Conservation (phyloP, 192 early-diverging fungal genomes). For the Podila verticillata region DNA sequence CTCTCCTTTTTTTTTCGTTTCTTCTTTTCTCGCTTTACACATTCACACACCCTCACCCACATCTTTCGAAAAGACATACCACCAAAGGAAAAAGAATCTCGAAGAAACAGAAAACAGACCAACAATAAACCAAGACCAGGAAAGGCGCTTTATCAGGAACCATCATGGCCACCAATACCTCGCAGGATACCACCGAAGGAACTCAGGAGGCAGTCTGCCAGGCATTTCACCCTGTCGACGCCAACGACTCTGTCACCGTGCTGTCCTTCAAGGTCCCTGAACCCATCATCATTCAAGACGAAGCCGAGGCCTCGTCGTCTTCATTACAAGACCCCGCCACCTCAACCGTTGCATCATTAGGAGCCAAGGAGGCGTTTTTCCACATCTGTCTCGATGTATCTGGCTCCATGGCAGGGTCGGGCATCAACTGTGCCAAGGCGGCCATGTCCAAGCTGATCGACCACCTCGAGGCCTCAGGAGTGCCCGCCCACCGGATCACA, state of each 20-base stretch:
- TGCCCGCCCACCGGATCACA: conserved; percentile 26
- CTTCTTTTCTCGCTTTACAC: not conserved
- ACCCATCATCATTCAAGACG: not conserved
- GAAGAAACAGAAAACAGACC: not conserved
- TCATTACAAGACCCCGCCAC: too few relatives aligned
- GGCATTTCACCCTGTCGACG: conserved; percentile 43
- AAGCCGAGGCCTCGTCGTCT: not conserved
- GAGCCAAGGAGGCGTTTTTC: conserved; percentile 29
- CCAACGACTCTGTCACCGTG: conserved; percentile 12
- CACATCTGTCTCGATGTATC: conserved; percentile 48
- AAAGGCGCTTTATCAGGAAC: not conserved
- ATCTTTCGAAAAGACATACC: not conserved
- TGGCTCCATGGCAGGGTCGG: conserved; percentile 54
- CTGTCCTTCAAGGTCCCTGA: conserved; percentile 19
- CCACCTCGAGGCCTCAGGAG: conserved; percentile 7
- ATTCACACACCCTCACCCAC: not conserved
- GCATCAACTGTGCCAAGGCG: conserved; percentile 40
- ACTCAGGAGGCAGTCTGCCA: conserved; percentile 5
- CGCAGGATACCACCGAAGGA: not conserved
- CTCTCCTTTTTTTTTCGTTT: not conserved
- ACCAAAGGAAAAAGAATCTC: not conserved
- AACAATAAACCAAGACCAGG: not conserved
- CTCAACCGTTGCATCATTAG: not conserved
- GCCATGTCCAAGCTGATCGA: conserved; percentile 44
- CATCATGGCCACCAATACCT: not conserved